Evolutionary conservation across 2,329 filamentous ascomycete genomes (phyloP), one percentile per base, ranked within the genome.

Genomic region (Diaporthe australafricana): DNA sequence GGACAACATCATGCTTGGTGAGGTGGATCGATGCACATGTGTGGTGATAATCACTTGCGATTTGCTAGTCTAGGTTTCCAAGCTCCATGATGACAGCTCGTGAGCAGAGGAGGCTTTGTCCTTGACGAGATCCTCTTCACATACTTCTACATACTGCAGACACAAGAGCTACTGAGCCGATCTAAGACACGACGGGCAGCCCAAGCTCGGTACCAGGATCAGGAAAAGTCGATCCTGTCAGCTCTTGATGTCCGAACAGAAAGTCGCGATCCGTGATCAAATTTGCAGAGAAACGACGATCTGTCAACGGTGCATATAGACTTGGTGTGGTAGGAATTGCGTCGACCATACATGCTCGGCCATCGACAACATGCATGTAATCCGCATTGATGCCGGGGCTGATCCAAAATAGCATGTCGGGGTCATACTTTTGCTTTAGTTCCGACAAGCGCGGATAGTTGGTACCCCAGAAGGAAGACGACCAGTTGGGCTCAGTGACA

Each of bases 371-470:
- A n/a, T 45, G 56, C 22, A 60, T 45, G 38, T 60, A 45, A 30
- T 45, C 56, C 25, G 56, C 56, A 8, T 62, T 62, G 56, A 62
- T 62, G 25, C 56, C 38, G 38, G 22, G 56, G 56, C 56, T 62
- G 56, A 60, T 60, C 55, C 55, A 60, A 27, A 60, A 60, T 12
- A 30, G 22, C 55, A 42, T 60, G 14, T 79, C 65, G 17, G 82
- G 78, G 77, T 86, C 86, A 77, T 83, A 87, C 74, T 80, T 83
- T 57, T 81, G 75, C 77, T 87, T 85, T 32, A 87, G 77, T 6
- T 68, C 66, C 27, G 79, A 70, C 55, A 85, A 74, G 5, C 66
- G 74, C 0, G 77, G 75, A 63, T 85, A 85, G 67, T 82, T 80
- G 11, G 71, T 75, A 14, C 84, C 84, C 77, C 81, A 85, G 76